Percentiles rank a stretch among this genome's conserved stretches.
Evolutionary conservation across 208 protist genomes (phyloP).

Genomic region (Novymonas esmeraldas): DNA sequence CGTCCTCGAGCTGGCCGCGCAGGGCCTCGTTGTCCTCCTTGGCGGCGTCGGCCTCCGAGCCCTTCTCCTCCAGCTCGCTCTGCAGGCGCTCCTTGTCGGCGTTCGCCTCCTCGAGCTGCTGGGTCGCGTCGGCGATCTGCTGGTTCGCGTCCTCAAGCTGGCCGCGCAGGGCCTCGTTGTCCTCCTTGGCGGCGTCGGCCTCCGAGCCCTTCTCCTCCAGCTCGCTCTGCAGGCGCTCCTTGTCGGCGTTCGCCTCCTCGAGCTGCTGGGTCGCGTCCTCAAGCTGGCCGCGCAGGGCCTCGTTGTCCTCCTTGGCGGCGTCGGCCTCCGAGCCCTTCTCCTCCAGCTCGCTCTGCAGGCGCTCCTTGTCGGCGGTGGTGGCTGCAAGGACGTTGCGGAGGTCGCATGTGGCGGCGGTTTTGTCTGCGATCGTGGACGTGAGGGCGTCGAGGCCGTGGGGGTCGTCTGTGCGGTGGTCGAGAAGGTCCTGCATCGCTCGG

Average conservation of each 20-base stretch:
- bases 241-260: background rate
- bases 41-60: background rate
- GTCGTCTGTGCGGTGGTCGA: constrained; percentile 21
- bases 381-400: constrained; percentile 11
- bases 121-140: constrained; percentile 5
- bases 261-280: no score
- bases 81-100: background rate
- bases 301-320: background rate
- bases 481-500: constrained; percentile 34
- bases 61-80: constrained; percentile 2
- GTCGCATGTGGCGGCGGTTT: constrained; percentile 24
- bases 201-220: constrained; percentile 2
- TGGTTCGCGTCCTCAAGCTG: constrained; percentile 6
- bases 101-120: constrained; percentile 6
- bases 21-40: constrained; percentile 1
- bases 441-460: constrained; percentile 35
- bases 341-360: background rate
- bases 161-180: background rate
- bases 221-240: background rate
- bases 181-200: background rate
- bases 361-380: background rate
- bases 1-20: background rate
- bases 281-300: background rate
- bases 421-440: constrained; percentile 15
- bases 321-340: constrained; percentile 2